These are phyloP conservation scores for Fusarium pilosicola DNA, from an alignment of 2,329 filamentous ascomycete species.

Conservation along the genomic window DNA sequence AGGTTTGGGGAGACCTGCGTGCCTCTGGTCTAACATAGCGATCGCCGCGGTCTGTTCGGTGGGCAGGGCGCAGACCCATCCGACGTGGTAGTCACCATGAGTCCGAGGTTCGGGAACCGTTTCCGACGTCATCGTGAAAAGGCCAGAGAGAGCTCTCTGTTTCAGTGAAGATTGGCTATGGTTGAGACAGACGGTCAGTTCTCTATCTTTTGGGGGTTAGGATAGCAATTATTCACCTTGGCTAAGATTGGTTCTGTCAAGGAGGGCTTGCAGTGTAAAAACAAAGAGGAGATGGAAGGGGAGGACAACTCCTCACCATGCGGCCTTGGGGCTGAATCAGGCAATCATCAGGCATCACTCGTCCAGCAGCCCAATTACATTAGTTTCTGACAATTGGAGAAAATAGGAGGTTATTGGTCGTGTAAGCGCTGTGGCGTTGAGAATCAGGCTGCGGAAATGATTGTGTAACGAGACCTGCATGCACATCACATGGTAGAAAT, in stretches of 20 bases:
- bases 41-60: neutral
- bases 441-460: neutral
- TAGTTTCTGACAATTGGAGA: neutral
- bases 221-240: neutral
- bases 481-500: neutral
- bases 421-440: neutral
- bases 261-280: neutral
- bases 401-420: neutral
- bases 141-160: too few species aligned
- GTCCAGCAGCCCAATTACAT: neutral
- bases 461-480: neutral
- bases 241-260: neutral
- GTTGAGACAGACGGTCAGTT: neutral
- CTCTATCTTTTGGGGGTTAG: neutral
- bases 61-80: neutral
- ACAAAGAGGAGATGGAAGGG: neutral
- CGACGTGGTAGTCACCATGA: too few species aligned
- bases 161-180: neutral
- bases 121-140: too few species aligned
- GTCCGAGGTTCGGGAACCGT: too few species aligned
- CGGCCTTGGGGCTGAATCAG: neutral
- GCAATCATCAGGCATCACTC: neutral
- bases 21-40: neutral
- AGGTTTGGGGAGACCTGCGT: rapidly evolving
- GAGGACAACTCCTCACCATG: neutral